Percentiles rank a stretch among this genome's conserved stretches.
Conservation (phyloP, 768 basidiomycete species). For the Cantharellus cinnabarinus region DNA sequence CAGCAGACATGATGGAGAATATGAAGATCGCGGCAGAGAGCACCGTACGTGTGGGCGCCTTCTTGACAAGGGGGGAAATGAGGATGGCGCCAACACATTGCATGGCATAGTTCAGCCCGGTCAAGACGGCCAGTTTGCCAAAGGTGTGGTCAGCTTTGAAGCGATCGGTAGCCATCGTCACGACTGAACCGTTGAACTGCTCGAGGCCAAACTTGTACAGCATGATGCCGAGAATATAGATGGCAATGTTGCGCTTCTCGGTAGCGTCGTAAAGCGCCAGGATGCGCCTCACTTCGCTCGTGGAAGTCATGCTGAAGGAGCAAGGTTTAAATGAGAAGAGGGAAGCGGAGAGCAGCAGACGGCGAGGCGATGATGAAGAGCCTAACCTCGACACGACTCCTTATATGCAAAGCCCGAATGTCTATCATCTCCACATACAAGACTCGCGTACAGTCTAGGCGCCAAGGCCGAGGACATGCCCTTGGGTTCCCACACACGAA, state of each 20-base stretch:
- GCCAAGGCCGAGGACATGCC: too few species aligned
- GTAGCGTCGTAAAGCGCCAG: too few species aligned
- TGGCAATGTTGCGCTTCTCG: not conserved
- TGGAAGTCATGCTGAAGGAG: too few species aligned
- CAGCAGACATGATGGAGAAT: slow-evolving; percentile 11
- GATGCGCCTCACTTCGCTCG: too few species aligned
- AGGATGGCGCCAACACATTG: slow-evolving; percentile 12
- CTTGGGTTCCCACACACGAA: too few species aligned
- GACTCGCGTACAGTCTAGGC: too few species aligned
- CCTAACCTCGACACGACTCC: too few species aligned
- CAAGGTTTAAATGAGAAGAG: too few species aligned
- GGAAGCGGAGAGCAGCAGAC: too few species aligned
- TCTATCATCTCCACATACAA: too few species aligned
- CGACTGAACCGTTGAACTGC: slow-evolving; percentile 5
- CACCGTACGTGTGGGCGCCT: slow-evolving; percentile 13
- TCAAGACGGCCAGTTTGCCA: slow-evolving; percentile 11
- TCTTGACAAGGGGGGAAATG: slow-evolving; percentile 14
- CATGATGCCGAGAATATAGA: not conserved
- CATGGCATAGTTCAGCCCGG: slow-evolving; percentile 12
- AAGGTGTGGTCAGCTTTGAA: slow-evolving; percentile 10
- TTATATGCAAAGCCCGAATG: too few species aligned
- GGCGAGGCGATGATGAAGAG: too few species aligned
- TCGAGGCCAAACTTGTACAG: not conserved
- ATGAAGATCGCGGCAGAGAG: slow-evolving; percentile 12
- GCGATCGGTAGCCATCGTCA: slow-evolving; percentile 10